Conservation (phyloP, 2,329 filamentous ascomycete genomes). For the Beauveria sp. region DNA sequence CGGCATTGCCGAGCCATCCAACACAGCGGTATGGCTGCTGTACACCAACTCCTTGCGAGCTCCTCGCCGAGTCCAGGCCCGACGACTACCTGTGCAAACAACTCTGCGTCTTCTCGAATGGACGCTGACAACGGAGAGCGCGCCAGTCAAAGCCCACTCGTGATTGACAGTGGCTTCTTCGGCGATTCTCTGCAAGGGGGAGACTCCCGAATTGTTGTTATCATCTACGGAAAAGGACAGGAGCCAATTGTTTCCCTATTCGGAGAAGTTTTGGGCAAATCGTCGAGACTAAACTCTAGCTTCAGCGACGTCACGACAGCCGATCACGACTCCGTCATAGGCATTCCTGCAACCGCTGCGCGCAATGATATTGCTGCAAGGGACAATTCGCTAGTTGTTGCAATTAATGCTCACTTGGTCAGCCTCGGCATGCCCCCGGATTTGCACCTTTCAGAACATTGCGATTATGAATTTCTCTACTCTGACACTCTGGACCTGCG, state of each 20-base stretch:
- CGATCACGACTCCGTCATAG: slow-evolving; percentile 59
- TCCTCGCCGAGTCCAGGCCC: slow-evolving; percentile 24
- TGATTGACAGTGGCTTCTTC: slow-evolving; percentile 32
- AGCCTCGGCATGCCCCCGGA: slow-evolving; percentile 64
- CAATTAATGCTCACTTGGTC: slow-evolving; percentile 72
- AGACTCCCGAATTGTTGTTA: slow-evolving; percentile 52
- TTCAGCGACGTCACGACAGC: slow-evolving; percentile 46
- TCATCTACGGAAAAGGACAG: slow-evolving; percentile 64
- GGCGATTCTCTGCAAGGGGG: slow-evolving; percentile 42
- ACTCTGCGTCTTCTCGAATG: slow-evolving; percentile 15
- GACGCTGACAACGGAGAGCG: slow-evolving; percentile 31
- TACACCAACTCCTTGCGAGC: slow-evolving; percentile 29
- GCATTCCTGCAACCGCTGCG: slow-evolving; percentile 51
- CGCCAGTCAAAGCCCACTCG: slow-evolving; percentile 25
- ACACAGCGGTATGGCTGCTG: slow-evolving; percentile 27
- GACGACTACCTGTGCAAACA: slow-evolving; percentile 19
- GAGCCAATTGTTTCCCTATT: slow-evolving; percentile 68
- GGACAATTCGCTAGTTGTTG: slow-evolving; percentile 51
- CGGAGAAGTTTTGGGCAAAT: slow-evolving; percentile 72
- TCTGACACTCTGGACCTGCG: slow-evolving; percentile 64
- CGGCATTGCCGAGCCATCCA: not conserved
- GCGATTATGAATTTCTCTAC: slow-evolving; percentile 85
- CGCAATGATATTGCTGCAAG: slow-evolving; percentile 50
- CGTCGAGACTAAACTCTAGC: slow-evolving; percentile 51
- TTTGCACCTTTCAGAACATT: slow-evolving; percentile 54